Percentiles rank a stretch among this genome's conserved stretches.
Conservation (phyloP, 805 yeast species). For the Candida pini region DNA sequence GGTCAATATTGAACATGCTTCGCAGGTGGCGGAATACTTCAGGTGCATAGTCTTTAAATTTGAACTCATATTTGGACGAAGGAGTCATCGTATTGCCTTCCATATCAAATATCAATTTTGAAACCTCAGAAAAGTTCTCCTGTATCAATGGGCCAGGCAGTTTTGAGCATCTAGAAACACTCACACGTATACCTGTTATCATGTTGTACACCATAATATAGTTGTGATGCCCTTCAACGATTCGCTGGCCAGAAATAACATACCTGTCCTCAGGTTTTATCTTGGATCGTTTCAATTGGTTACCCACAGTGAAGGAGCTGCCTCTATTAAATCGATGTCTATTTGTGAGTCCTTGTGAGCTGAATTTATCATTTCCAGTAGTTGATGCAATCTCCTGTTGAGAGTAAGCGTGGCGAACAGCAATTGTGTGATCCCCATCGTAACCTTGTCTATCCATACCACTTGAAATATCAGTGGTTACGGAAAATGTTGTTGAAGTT, state of each 20-base stretch:
- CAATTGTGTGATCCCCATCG: constrained; percentile 22
- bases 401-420: constrained; percentile 24
- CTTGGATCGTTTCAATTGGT: constrained; percentile 17
- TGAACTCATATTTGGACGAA: constrained; percentile 90
- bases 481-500: constrained; percentile 6
- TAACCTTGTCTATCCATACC: constrained; percentile 22
- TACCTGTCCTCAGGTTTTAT: constrained; percentile 24
- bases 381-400: constrained; percentile 9
- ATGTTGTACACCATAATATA: constrained; percentile 93
- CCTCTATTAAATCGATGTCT: constrained; percentile 17
- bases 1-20: constrained; percentile 77
- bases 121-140: constrained; percentile 63
- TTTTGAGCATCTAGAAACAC: constrained; percentile 90
- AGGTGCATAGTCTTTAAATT: constrained; percentile 94
- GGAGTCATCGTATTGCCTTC: constrained; percentile 89
- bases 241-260: constrained; percentile 26
- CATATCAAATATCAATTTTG: constrained; percentile 81
- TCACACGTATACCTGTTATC: constrained; percentile 94
- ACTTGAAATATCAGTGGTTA: constrained; percentile 14
- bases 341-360: constrained; percentile 6
- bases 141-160: constrained; percentile 67
- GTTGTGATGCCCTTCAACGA: constrained; percentile 81
- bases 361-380: constrained; percentile 18
- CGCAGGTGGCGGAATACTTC: constrained; percentile 87
- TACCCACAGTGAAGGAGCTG: constrained; percentile 17